A percentile compares a stretch with the other conserved stretches of the same genome.
phyloP scores from a whole-genome alignment of 305 asterid species.

The Withania somnifera region DNA sequence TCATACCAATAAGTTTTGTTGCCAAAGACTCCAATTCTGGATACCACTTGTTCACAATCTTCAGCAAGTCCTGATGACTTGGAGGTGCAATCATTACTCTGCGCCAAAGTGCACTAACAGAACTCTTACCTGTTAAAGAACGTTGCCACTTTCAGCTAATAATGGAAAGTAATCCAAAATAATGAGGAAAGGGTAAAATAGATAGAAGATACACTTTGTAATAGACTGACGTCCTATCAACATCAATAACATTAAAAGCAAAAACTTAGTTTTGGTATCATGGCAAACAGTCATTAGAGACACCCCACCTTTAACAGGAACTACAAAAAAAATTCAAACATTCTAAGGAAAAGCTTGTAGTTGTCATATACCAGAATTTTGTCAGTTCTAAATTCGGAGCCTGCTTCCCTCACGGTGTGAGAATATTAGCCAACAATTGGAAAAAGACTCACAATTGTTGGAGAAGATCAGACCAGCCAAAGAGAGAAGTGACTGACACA shows the following conservation, averaged over 20 bases:
- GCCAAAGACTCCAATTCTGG: conserved; percentile 51
- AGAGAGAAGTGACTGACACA: background rate
- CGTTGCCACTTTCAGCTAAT: background rate
- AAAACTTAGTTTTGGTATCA: background rate
- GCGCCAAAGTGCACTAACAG: conserved; percentile 81
- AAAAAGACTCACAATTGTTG: background rate
- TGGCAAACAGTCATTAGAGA: background rate
- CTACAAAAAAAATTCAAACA: background rate
- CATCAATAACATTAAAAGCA: background rate
- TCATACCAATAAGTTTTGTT: conserved; percentile 53
- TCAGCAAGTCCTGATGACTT: conserved; percentile 45
- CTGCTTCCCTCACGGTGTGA: background rate
- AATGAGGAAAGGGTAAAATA: conserved; percentile 4
- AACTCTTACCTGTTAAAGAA: conserved; percentile 41
- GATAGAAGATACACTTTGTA: background rate
- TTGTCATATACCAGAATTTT: background rate
- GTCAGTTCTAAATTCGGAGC: background rate
- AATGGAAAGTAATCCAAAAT: background rate
- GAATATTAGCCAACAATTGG: background rate
- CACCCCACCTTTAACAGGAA: background rate
- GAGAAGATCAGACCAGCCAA: background rate
- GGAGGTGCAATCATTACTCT: conserved; percentile 58
- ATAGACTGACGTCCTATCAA: background rate
- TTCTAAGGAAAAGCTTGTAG: background rate
- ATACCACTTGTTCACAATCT: conserved; percentile 56